phyloP scores from a whole-genome alignment of 2,329 filamentous ascomycete species.

The Colletotrichum euphorbiae region DNA sequence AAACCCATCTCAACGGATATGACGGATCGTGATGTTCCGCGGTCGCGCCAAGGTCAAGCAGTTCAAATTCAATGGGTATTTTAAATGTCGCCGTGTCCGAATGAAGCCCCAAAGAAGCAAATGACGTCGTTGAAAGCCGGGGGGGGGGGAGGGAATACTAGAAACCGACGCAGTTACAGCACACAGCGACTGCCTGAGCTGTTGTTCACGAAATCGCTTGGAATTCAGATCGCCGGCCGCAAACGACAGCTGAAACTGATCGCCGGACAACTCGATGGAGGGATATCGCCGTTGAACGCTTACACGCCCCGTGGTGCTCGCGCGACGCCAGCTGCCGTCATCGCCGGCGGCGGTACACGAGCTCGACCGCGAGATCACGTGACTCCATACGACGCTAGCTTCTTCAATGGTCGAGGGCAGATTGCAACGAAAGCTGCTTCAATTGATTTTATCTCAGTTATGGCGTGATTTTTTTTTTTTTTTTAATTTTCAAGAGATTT shows the following conservation, averaged over 20 bases:
- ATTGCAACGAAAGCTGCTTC: too few relatives aligned
- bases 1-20: constrained; percentile 68
- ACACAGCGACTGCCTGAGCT: too few relatives aligned
- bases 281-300: constrained; percentile 1
- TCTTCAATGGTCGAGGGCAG: too few relatives aligned
- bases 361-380: constrained; percentile 28
- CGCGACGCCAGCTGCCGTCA: constrained; percentile 21
- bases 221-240: too few relatives aligned
- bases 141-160: background rate
- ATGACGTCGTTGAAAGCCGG: background rate
- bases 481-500: background rate
- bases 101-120: constrained; percentile 1
- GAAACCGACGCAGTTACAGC: background rate
- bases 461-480: too few relatives aligned
- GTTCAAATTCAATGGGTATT: background rate
- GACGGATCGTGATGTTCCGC: background rate
- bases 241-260: background rate
- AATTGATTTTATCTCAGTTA: too few relatives aligned
- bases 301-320: background rate
- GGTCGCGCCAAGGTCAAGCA: too few relatives aligned
- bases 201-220: too few relatives aligned
- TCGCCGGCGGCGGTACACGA: constrained; percentile 18
- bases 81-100: constrained; percentile 4
- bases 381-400: background rate
- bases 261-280: background rate